Evolutionary conservation across 1,139 yeast species (phyloP).

Genomic region (Taphrina communis): DNA sequence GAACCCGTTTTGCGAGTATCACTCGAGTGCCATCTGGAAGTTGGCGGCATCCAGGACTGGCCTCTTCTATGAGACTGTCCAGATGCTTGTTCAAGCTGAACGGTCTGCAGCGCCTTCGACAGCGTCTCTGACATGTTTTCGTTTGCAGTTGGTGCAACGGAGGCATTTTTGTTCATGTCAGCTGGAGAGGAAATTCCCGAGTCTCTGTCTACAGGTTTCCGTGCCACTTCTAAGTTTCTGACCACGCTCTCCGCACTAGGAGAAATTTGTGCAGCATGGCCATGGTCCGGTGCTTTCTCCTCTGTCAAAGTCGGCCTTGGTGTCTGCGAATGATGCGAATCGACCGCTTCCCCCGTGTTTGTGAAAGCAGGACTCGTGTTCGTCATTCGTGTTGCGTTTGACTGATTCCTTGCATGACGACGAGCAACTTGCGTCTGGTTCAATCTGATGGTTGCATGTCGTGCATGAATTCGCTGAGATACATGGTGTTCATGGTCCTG

Average conservation of each 20-base stretch:
- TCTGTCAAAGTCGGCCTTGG: not conserved
- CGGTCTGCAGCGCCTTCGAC: not conserved
- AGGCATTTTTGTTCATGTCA: not conserved
- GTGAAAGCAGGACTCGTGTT: not conserved
- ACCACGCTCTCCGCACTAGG: constrained; percentile 1
- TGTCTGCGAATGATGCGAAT: not conserved
- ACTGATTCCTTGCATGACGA: not conserved
- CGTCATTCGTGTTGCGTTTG: not conserved
- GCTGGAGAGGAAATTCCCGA: not conserved
- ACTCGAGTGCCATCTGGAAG: not conserved
- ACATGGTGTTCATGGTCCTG: constrained; percentile 30
- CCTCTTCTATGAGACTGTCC: constrained; percentile 6
- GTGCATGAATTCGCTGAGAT: constrained; percentile 21
- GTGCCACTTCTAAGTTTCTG: not conserved
- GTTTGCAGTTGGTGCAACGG: not conserved
- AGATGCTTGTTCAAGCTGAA: not conserved
- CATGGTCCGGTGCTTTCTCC: not conserved
- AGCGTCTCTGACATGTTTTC: constrained; percentile 1
- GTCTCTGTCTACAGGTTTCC: not conserved
- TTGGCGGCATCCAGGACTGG: constrained; percentile 8
- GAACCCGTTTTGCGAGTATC: not conserved
- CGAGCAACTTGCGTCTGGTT: constrained; percentile 18
- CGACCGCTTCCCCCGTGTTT: not conserved
- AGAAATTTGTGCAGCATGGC: not conserved
- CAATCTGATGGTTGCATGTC: constrained; percentile 33